Conservation (phyloP, 2,329 filamentous ascomycete genomes). For the Colletotrichum magnum region DNA sequence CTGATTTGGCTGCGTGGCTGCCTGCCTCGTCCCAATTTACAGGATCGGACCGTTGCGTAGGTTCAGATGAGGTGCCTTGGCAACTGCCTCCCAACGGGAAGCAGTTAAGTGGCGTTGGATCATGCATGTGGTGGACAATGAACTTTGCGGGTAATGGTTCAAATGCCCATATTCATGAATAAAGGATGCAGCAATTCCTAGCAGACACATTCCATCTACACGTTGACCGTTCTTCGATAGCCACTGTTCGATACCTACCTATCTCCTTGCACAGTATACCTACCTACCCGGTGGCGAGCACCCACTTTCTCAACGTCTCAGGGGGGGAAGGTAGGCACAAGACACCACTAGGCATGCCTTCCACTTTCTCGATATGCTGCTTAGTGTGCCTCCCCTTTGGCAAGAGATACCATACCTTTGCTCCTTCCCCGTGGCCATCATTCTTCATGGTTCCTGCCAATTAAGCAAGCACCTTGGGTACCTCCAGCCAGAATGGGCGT, state of each 20-base stretch:
- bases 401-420: not conserved
- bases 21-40: too few species aligned
- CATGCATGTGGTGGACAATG: too few species aligned
- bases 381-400: not conserved
- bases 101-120: too few species aligned
- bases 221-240: too few species aligned
- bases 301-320: not conserved
- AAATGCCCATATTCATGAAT: too few species aligned
- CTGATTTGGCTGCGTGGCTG: too few species aligned
- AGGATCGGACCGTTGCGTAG: too few species aligned
- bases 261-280: not conserved
- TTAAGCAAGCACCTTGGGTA: not conserved
- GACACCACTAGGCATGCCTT: not conserved
- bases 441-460: not conserved
- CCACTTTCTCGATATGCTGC: conserved; percentile 1
- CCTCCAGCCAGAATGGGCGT: not conserved
- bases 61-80: too few species aligned
- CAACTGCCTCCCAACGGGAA: too few species aligned
- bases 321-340: not conserved
- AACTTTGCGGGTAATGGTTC: too few species aligned
- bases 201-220: too few species aligned
- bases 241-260: not conserved
- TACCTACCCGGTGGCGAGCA: not conserved
- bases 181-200: too few species aligned
- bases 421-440: not conserved